Conservation (phyloP, 2,329 filamentous ascomycete genomes). For the Zasmidium cellare region DNA sequence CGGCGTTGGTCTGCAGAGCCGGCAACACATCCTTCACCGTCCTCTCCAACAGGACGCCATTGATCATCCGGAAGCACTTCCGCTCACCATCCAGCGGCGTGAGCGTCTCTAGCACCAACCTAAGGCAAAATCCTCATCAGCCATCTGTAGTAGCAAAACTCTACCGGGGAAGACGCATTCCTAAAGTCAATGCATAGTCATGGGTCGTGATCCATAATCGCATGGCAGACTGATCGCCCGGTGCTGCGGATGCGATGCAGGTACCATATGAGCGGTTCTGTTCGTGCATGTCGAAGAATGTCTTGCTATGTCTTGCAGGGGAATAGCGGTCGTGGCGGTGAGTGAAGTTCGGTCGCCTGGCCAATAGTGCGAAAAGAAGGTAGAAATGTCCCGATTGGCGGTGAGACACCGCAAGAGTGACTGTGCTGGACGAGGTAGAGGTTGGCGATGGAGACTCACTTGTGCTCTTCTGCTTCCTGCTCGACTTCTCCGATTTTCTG, state of each 20-base stretch:
- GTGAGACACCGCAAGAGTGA: slow-evolving; percentile 29
- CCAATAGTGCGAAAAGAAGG: slow-evolving; percentile 4
- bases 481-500: slow-evolving; percentile 97
- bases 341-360: slow-evolving; percentile 35
- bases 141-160: neutral
- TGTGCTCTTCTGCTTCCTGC: slow-evolving; percentile 96
- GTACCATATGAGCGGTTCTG: slow-evolving; percentile 4
- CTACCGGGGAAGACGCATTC: slow-evolving; percentile 3
- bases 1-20: slow-evolving; percentile 87
- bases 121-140: slow-evolving; percentile 39
- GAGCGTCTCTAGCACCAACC: slow-evolving; percentile 91
- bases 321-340: slow-evolving; percentile 25
- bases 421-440: neutral
- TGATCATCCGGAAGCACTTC: slow-evolving; percentile 99
- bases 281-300: neutral
- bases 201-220: slow-evolving; percentile 3
- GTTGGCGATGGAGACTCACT: slow-evolving; percentile 56
- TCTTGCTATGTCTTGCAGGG: neutral
- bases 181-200: slow-evolving; percentile 7
- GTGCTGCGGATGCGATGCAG: slow-evolving; percentile 3
- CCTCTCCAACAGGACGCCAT: slow-evolving; percentile 90
- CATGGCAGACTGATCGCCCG: slow-evolving; percentile 1
- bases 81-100: slow-evolving; percentile 78
- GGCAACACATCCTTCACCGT: slow-evolving; percentile 92
- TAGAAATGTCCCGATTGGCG: slow-evolving; percentile 21